Base-by-base conservation (phyloP, 1,284 basidiomycete genomes). In the Leccinum fuscescens region DNA sequence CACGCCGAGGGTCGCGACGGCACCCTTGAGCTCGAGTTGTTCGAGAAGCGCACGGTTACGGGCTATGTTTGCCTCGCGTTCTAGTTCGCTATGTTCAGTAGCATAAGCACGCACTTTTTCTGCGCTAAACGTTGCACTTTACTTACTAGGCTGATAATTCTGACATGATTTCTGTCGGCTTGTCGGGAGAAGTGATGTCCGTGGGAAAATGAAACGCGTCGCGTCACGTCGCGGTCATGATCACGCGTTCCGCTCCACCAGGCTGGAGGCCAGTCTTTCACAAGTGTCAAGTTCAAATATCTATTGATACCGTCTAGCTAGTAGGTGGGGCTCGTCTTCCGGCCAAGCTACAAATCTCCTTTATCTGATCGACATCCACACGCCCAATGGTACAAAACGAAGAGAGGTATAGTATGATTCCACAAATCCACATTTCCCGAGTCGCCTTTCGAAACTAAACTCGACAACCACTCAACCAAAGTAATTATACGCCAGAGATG, bases 401-500 rank as follows among this genome's bases (percentile, higher is more conserved):
- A 12, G 4, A 20, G n/a, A 54, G 15, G 48, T 31, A 46, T 9
- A 27, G 6, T 27, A 24, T 15, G 44, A 35, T 15, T 15, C 24
- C 6, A 11, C n/a, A 0, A 62, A 42, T 42, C 44, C 17, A 20
- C 17, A 20, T 20, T 27, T 15, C 39, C 7, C 22, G 9, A 20
- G n/a, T 27, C 6, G 6, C 27, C 17, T 17, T 20, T 22, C 14
- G 3, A n/a, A 56, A 17, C 29, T 24, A n/a, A 56, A 17, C 29
- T 24, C 9, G 29, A 12, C 12, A 3, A 2, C 33, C 44, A 15
- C 12, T 71, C 58, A 68, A 50, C 69, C 69, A 67, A 74, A 74
- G 57, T 71, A 71, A 59, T 65, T 62, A 24, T 70, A 70, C 27
- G 84, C 88, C n/a, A 90, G 82, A 4, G 67, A 70, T 39, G 79